A percentile compares a stretch with the other conserved stretches of the same genome.
Evolutionary conservation across 2,329 filamentous ascomycete genomes (phyloP).

Genomic region (Monascus ruber): DNA sequence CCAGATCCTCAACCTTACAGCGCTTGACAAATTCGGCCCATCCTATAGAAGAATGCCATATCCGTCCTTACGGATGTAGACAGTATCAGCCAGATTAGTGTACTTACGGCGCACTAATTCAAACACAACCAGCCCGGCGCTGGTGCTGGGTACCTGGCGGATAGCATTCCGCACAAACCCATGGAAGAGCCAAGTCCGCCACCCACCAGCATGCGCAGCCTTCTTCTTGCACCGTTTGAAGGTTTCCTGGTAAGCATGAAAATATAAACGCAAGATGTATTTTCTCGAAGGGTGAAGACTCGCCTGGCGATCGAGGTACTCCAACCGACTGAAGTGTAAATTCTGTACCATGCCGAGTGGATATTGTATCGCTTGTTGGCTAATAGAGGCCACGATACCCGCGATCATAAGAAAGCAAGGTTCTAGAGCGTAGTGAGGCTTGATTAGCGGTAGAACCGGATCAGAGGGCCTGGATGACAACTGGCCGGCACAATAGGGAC

Average conservation of each 20-base stretch:
- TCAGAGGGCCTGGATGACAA: conserved; percentile 17
- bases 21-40: too few relatives aligned
- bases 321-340: conserved; percentile 48
- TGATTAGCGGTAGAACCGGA: conserved; percentile 37
- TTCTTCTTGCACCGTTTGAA: conserved; percentile 42
- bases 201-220: conserved; percentile 42
- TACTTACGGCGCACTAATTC: conserved; percentile 53
- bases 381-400: conserved; percentile 46
- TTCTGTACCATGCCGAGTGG: conserved; percentile 49
- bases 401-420: conserved; percentile 50
- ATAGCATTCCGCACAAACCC: conserved; percentile 47
- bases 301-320: conserved; percentile 46
- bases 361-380: conserved; percentile 48
- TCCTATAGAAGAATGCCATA: conserved; percentile 45
- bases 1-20: too few relatives aligned
- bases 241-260: conserved; percentile 50
- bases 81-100: conserved; percentile 40
- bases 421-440: conserved; percentile 52
- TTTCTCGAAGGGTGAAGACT: conserved; percentile 30
- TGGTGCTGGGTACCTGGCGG: conserved; percentile 52
- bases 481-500: conserved; percentile 14
- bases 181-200: conserved; percentile 45
- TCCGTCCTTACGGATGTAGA: conserved; percentile 47
- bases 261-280: conserved; percentile 43
- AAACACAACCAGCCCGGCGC: conserved; percentile 53